Evolutionary conservation across 2,329 filamentous ascomycete genomes (phyloP).

Genomic region (Phaeosphaeria sp.): DNA sequence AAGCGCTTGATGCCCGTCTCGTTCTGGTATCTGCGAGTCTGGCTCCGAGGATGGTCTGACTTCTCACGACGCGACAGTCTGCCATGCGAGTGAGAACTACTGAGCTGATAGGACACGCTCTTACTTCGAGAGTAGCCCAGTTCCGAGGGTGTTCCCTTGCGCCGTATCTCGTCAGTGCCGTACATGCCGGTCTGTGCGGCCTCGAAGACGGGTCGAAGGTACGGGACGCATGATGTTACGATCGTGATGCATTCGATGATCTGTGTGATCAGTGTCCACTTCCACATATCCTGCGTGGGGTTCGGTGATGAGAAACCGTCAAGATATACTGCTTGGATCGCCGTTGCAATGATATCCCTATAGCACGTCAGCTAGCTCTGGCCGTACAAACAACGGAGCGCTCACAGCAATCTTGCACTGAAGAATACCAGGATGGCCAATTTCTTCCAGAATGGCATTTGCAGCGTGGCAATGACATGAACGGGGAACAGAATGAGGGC

Average conservation of each 20-base stretch:
- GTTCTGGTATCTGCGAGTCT: conserved; percentile 23
- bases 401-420: conserved; percentile 40
- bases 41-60: conserved; percentile 4
- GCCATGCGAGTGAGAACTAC: conserved; percentile 21
- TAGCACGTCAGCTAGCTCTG: background rate
- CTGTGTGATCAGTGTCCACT: conserved; percentile 44
- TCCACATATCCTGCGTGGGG: conserved; percentile 40
- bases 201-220: conserved; percentile 45
- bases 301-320: conserved; percentile 33
- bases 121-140: conserved; percentile 37
- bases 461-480: conserved; percentile 43
- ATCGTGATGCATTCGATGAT: conserved; percentile 46
- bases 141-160: conserved; percentile 38
- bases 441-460: conserved; percentile 44
- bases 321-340: conserved; percentile 41
- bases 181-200: conserved; percentile 43
- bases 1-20: conserved; percentile 36
- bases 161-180: conserved; percentile 40
- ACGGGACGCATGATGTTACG: conserved; percentile 44
- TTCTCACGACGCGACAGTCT: conserved; percentile 8
- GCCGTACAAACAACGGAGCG: background rate
- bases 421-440: conserved; percentile 44
- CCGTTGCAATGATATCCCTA: conserved; percentile 43
- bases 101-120: conserved; percentile 39
- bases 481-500: conserved; percentile 43